A percentile compares a stretch with the other conserved stretches of the same genome.
phyloP scores from a whole-genome alignment of 2,329 filamentous ascomycete genomes.

The Pseudogymnoascus verrucosus region DNA sequence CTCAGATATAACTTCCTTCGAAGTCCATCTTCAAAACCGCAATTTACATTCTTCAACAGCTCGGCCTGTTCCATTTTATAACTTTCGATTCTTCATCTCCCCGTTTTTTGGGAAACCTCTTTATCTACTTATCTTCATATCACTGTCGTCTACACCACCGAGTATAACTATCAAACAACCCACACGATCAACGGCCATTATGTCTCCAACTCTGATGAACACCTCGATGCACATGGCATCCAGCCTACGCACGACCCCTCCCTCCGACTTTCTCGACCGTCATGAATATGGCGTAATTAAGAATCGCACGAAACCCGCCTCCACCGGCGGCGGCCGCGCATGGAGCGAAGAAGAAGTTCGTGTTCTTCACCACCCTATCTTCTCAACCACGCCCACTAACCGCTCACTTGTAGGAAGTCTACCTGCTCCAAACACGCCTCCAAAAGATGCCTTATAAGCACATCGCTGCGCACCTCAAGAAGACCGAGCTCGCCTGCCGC shows the following conservation, averaged over 20 bases:
- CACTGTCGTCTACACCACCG: slow-evolving; percentile 14
- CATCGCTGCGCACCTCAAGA: slow-evolving; percentile 76
- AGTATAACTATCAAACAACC: slow-evolving; percentile 21
- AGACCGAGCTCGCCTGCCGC: slow-evolving; percentile 80
- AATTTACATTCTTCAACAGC: slow-evolving; percentile 40
- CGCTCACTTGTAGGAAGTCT: slow-evolving; percentile 57
- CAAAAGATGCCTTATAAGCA: slow-evolving; percentile 91
- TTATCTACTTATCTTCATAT: slow-evolving; percentile 16
- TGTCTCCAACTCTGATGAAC: slow-evolving; percentile 29
- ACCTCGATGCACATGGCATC: slow-evolving; percentile 22
- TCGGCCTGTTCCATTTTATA: slow-evolving; percentile 25
- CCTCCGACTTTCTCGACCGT: slow-evolving; percentile 46
- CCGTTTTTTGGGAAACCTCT: slow-evolving; percentile 14
- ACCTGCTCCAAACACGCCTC: slow-evolving; percentile 73
- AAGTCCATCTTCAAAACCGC: slow-evolving; percentile 14
- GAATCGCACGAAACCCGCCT: slow-evolving; percentile 53
- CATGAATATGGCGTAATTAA: slow-evolving; percentile 55
- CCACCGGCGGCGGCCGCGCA: slow-evolving; percentile 67
- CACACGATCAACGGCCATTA: slow-evolving; percentile 14
- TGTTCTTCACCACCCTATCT: slow-evolving; percentile 10
- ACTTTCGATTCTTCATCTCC: slow-evolving; percentile 26
- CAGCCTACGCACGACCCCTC: slow-evolving; percentile 22
- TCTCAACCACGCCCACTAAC: not conserved
- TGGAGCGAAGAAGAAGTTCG: slow-evolving; percentile 82
- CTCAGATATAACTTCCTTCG: slow-evolving; percentile 17